Base-by-base conservation (phyloP, 306 rosid species). In the Dalbergia cultrata region DNA sequence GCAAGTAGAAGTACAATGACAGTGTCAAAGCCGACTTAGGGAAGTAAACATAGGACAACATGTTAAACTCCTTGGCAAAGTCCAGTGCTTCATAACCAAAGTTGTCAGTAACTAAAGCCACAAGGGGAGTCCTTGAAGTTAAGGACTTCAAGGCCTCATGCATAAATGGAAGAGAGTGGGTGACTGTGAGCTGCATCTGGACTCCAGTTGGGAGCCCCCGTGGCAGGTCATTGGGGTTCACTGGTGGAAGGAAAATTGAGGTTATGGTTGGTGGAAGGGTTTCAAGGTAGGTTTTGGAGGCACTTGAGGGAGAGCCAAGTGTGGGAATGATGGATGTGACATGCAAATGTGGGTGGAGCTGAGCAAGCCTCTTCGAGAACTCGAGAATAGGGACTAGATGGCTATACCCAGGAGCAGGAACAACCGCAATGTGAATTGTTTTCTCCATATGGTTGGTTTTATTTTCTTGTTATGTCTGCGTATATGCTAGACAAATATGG, bases 291-390 rank as follows among this genome's bases (percentile, higher is more conserved):
- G 78, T 47, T 53, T 50, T 70, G 49, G 62, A 59, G 21, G 77
- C 8, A 49, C 0, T 31, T 6, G 78, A 12, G 44, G 67, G 78
- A 11, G 74, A 62, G 5, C 77, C 78, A 26, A 41, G 35, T 21
- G 76, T 12, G 45, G 86, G 86, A 33, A 82, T 70, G 78, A 76
- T 69, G 86, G 57, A 62, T 2, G 74, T 82, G 78, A 76, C 54
- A 26, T 47, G 73, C 5, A 76, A 76, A 8, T 70, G 63, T 0
- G 63, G 68, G 33, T 70, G 78, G 35, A 37, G 68, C 1, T 67
- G 35, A 47, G 63, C 45, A n/a, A 82, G 74, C 7, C 26, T 16
- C 18, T 76, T 76, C 16, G 81, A 78, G 52, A 82, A 66, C 49
- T 82, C 86, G 0, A 76, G 69, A 12, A 77, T 31, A 1, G 85